phyloP scores from a whole-genome alignment of 805 yeast species.

The Candida ovalis region DNA sequence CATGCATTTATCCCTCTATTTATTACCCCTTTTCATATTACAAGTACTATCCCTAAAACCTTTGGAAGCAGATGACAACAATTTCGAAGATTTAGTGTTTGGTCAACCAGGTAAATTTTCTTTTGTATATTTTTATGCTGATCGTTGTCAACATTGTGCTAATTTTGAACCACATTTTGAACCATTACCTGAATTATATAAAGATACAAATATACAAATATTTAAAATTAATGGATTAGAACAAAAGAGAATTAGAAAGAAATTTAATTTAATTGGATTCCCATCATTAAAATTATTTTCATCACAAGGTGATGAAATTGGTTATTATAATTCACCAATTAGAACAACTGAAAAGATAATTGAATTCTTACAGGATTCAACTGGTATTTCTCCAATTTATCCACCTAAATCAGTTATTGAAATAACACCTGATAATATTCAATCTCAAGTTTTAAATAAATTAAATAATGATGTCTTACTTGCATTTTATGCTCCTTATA shows the following conservation, averaged over 20 bases:
- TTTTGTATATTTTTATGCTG: conserved; percentile 45
- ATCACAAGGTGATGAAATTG: conserved; percentile 37
- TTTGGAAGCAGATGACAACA: conserved; percentile 20
- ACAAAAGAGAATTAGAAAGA: conserved; percentile 33
- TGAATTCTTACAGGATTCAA: conserved; percentile 28
- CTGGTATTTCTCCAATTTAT: conserved; percentile 33
- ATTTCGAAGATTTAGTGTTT: conserved; percentile 21
- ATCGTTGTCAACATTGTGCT: conserved; percentile 44
- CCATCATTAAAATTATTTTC: conserved; percentile 49
- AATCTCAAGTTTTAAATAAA: conserved; percentile 11
- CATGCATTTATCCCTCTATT: not conserved
- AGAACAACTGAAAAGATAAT: conserved; percentile 32
- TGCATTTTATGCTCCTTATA: conserved; percentile 37
- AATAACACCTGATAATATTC: conserved; percentile 13
- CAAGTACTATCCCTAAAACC: conserved; percentile 1
- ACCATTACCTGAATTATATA: conserved; percentile 41
- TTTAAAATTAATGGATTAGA: conserved; percentile 33
- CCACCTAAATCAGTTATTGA: conserved; percentile 21
- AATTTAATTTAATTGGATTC: conserved; percentile 40
- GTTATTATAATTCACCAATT: conserved; percentile 32
- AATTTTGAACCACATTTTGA: conserved; percentile 42
- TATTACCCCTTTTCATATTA: not conserved
- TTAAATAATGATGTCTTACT: conserved; percentile 23
- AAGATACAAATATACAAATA: conserved; percentile 33
- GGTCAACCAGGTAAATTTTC: conserved; percentile 32